A percentile compares a stretch with the other conserved stretches of the same genome.
phyloP scores from a whole-genome alignment of 1,284 basidiomycete genomes.

The Ganoderma sp. region DNA sequence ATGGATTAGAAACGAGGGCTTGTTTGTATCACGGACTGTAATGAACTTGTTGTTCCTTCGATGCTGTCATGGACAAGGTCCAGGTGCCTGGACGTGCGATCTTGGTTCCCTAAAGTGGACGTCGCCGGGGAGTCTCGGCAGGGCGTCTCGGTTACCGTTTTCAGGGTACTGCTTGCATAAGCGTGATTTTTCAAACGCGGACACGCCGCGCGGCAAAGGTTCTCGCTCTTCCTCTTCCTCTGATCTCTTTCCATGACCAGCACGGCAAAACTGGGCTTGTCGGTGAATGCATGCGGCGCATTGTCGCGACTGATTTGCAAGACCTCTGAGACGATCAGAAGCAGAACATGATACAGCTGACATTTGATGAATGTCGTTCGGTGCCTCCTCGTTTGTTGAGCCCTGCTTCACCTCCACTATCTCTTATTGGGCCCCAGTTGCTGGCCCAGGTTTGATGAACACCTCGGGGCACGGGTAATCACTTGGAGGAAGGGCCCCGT shows the following conservation, averaged over 20 bases:
- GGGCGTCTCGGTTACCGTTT: slow-evolving; percentile 3
- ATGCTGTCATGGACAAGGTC: neutral
- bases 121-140: neutral
- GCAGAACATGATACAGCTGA: neutral
- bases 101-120: neutral
- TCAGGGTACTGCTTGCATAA: neutral
- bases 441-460: neutral
- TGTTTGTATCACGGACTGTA: neutral
- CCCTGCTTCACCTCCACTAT: neutral
- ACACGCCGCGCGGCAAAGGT: too few species aligned
- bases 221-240: neutral
- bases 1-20: neutral
- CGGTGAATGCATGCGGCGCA: neutral
- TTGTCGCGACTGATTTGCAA: neutral
- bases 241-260: neutral
- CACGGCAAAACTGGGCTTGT: neutral
- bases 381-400: neutral
- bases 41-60: neutral
- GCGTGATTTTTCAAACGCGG: neutral
- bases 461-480: neutral
- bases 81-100: neutral
- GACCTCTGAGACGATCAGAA: neutral
- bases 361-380: neutral
- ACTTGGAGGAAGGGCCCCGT: neutral
- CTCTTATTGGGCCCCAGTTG: neutral